phyloP scores from a whole-genome alignment of 1,284 basidiomycete species.

The Fomitopsis schrenkii region DNA sequence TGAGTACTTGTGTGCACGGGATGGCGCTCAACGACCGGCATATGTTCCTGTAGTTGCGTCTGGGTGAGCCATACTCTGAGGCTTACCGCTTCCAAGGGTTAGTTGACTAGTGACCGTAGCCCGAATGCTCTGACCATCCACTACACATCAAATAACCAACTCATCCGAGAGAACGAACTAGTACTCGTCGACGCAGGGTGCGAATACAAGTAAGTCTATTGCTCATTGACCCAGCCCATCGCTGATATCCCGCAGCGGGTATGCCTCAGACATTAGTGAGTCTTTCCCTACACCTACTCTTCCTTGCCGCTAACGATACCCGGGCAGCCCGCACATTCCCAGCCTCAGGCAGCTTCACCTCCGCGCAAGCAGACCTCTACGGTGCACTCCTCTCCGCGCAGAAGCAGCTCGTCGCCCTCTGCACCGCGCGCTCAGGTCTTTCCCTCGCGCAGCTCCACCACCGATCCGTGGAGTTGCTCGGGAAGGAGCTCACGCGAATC shows the following conservation, averaged over 20 bases:
- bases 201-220: conserved; percentile 69
- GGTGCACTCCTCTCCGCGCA: conserved; percentile 76
- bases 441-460: conserved; percentile 80
- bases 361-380: conserved; percentile 87
- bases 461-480: conserved; percentile 67
- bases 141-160: conserved; percentile 86
- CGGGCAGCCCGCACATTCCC: conserved; percentile 84
- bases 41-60: conserved; percentile 96
- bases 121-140: conserved; percentile 88
- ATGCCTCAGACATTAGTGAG: conserved; percentile 93
- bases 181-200: conserved; percentile 89
- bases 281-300: conserved; percentile 3
- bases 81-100: not conserved
- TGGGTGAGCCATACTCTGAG: conserved; percentile 48
- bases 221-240: not conserved
- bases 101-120: conserved; percentile 32
- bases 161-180: conserved; percentile 70
- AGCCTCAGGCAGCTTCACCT: conserved; percentile 74
- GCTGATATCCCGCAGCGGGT: conserved; percentile 53
- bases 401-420: conserved; percentile 63
- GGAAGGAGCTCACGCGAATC: conserved; percentile 74
- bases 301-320: not conserved
- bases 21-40: conserved; percentile 81
- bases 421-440: conserved; percentile 50
- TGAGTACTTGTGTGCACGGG: conserved; percentile 77